Evolutionary conservation across 352 stramenopile species (phyloP), one percentile per base, ranked within the genome.

Genomic region (Pythium dissimile): DNA sequence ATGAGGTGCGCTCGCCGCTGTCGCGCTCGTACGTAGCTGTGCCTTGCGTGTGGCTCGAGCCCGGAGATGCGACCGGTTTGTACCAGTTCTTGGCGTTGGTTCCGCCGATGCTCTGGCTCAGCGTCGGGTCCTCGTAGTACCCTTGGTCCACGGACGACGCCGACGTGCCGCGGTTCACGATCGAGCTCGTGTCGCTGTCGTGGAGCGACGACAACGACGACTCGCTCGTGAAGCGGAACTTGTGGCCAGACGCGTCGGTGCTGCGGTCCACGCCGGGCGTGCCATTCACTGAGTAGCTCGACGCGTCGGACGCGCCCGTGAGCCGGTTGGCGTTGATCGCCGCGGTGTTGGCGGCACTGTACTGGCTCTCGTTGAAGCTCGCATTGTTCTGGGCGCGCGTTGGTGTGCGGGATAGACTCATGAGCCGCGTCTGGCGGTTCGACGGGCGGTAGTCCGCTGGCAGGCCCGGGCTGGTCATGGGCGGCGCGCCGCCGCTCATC

Each of bases 1-100:
- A 89, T n/a, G 80, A 85, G 46, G 77, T 50, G 31, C 72, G 72
- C 20, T 82, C 73, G 51, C 54, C 51, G 27, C 71, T 80, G 24
- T 59, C 47, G 21, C 67, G 62, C n/a, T 80, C 70, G 38, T 54
- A 72, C 50, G 26, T n/a, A 37, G 1, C 28, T 13, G 69, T 71
- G 46, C 52, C 32, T 7, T 37, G 39, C 13, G 69, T 65, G 59
- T 79, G 74, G 62, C 65, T 31, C 45, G 27, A 3, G 5, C 30
- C 15, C 1, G 79, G 79, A 16, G 76, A 84, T 21, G 69, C 57
- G 56, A 87, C 78, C n/a, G 75, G 63, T 41, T 76, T 80, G 55
- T 87, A 87, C 72, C 73, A 86, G 48, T 77, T 67, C 8, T 54
- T 35, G 39, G 26, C 51, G 32, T 42, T 62, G 38, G 45, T 45